Evolutionary conservation across 2,329 filamentous ascomycete species (phyloP), one percentile per base, ranked within the genome.

Genomic region (Diaporthe amygdali): DNA sequence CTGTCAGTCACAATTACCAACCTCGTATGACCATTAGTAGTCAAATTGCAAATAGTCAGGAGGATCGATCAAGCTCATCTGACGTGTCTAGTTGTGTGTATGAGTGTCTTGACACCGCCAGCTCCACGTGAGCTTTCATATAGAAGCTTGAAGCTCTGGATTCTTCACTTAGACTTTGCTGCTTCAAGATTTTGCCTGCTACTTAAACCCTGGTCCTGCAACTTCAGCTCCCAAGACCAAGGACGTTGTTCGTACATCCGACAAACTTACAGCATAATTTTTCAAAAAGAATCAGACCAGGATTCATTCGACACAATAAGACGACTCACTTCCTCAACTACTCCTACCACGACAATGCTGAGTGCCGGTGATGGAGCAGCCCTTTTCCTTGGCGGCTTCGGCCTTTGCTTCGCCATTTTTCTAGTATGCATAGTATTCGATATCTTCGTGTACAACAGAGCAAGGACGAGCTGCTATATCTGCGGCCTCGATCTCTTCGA

Each of bases 401-500:
- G 64, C 12, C 34, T 59, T 10, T 71, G 69, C 30, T 39, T 63
- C 32, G 17, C 14, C 0, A 30, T 71, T 14, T 47, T 71, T 9
- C 22, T 46, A 14, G 25, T 49, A 1, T 69, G 69, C 25, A 37
- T 51, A 7, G 8, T 54, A n/a, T 71, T 68, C 9, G 64, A 69
- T 12, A 25, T 69, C 17, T 46, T 68, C 12, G 4, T 25, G 7
- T 64, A 44, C 15, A 44, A 54, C 54, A 63, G 25, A 8, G 37
- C 30, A 12, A 68, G 55, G 39, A 47, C 34, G 61, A 54, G 69
- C 14, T 71, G 69, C 14, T 68, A 54, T 22, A 15, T 71, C 9
- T 71, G 69, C 14, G 69, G 69, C 5, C 17, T 71, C 25, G 69
- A 71, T n/a, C 22, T 71, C 2, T 69, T 49, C 22, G 37, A 54